A percentile compares a stretch with the other conserved stretches of the same genome.
Evolutionary conservation across 1,139 yeast genomes (phyloP).

Genomic region (Blastobotrys ciferrii): DNA sequence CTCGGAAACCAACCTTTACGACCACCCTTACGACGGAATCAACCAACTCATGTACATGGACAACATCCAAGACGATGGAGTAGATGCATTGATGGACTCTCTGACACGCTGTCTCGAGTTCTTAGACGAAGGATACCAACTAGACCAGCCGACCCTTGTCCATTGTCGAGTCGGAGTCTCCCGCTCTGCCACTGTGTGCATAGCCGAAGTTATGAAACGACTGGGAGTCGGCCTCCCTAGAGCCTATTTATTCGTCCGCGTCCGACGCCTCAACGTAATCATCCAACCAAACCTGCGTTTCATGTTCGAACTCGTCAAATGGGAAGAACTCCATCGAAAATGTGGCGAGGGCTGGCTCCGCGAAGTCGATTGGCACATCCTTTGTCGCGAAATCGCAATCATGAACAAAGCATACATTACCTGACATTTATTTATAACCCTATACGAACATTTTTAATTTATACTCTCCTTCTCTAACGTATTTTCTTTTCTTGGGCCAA

Average conservation of each 20-base stretch:
- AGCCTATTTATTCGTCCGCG: slow-evolving; percentile 79
- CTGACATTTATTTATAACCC: slow-evolving; percentile 9
- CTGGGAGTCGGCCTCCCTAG: slow-evolving; percentile 61
- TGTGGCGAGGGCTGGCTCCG: slow-evolving; percentile 46
- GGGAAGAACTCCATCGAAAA: slow-evolving; percentile 55
- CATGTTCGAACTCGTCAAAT: slow-evolving; percentile 78
- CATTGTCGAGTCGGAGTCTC: slow-evolving; percentile 94
- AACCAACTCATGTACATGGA: slow-evolving; percentile 41
- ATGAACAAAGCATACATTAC: slow-evolving; percentile 64
- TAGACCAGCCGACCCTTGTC: slow-evolving; percentile 56
- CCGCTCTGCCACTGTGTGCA: slow-evolving; percentile 83
- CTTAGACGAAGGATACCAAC: slow-evolving; percentile 41
- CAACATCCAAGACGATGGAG: slow-evolving; percentile 51
- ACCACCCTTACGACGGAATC: slow-evolving; percentile 28
- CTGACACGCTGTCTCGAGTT: slow-evolving; percentile 45
- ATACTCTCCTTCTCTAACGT: not conserved
- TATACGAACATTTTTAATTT: slow-evolving; percentile 5
- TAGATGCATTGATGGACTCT: slow-evolving; percentile 44
- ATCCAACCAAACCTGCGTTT: slow-evolving; percentile 87
- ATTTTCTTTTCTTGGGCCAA: not conserved
- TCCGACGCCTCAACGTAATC: slow-evolving; percentile 79
- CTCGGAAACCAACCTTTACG: slow-evolving; percentile 11
- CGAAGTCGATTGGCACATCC: slow-evolving; percentile 86
- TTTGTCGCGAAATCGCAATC: slow-evolving; percentile 79
- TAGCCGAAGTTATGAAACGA: slow-evolving; percentile 84